phyloP scores from a whole-genome alignment of 768 basidiomycete species.

The Leccinum imitatum region DNA sequence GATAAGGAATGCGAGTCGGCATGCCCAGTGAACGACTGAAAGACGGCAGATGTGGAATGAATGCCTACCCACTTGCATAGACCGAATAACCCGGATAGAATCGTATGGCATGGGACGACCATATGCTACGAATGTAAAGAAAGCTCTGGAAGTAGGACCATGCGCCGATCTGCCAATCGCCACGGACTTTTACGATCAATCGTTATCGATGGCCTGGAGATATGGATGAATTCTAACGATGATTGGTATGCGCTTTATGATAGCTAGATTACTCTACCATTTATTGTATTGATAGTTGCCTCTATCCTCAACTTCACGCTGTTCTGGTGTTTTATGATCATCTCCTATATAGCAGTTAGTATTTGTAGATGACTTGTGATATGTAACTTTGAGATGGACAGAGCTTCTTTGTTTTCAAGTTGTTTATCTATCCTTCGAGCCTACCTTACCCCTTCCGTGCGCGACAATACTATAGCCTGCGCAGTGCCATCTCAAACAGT shows the following conservation, averaged over 20 bases:
- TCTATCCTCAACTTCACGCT: not conserved
- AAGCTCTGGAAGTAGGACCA: not conserved
- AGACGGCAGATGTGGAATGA: not conserved
- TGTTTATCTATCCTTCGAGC: not conserved
- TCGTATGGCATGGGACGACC: not conserved
- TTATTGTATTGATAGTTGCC: not conserved
- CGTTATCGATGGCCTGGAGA: not conserved
- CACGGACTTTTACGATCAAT: not conserved
- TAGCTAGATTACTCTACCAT: not conserved
- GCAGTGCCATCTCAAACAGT: not conserved
- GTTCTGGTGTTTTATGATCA: not conserved
- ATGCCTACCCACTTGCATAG: not conserved
- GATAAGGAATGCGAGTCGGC: slow-evolving; percentile 50
- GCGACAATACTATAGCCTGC: not conserved
- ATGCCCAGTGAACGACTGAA: slow-evolving; percentile 25
- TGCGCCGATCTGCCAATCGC: not conserved
- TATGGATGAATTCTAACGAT: not conserved
- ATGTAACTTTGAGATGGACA: not conserved
- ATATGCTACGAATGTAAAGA: not conserved
- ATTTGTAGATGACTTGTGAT: not conserved
- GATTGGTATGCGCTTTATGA: not conserved
- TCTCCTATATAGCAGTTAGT: not conserved
- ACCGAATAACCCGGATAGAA: not conserved
- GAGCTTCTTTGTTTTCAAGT: not conserved
- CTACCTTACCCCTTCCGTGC: too few species aligned